phyloP scores from a whole-genome alignment of 176 grass and related monocot species.

The Tillandsia fasciculata region DNA sequence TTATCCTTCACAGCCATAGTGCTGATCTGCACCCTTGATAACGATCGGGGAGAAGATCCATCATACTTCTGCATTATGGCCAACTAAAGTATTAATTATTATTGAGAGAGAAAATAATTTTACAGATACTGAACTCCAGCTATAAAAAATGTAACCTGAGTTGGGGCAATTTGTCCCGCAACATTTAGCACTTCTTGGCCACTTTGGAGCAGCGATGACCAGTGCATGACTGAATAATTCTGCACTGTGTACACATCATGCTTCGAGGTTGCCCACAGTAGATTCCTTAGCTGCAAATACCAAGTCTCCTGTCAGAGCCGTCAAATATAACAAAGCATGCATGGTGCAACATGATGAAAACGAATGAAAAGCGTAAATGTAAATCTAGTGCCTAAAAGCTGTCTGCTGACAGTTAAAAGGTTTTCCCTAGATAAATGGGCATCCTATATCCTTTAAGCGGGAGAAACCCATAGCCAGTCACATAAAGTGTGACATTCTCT shows the following conservation, averaged over 20 bases:
- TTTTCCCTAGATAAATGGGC: too few relatives aligned
- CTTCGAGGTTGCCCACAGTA: slow-evolving; percentile 26
- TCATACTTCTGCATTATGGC: slow-evolving; percentile 34
- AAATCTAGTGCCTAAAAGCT: too few relatives aligned
- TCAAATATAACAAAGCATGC: not conserved
- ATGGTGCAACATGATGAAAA: not conserved
- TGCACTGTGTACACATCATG: slow-evolving; percentile 26
- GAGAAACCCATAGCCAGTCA: too few relatives aligned
- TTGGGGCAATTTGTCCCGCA: slow-evolving; percentile 12
- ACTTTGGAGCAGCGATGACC: slow-evolving; percentile 16
- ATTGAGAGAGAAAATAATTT: not conserved
- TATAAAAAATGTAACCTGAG: slow-evolving; percentile 1
- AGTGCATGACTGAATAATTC: slow-evolving; percentile 22
- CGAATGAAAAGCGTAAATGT: too few relatives aligned
- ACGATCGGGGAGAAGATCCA: slow-evolving; percentile 38
- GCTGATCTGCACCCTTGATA: slow-evolving; percentile 85
- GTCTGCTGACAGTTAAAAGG: too few relatives aligned
- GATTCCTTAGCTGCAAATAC: slow-evolving; percentile 24
- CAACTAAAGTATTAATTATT: not conserved
- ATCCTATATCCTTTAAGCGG: too few relatives aligned
- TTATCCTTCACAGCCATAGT: slow-evolving; percentile 65
- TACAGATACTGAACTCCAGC: not conserved
- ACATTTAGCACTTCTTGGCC: slow-evolving; percentile 9
- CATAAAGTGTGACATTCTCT: too few relatives aligned
- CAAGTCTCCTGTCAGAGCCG: not conserved